phyloP scores from a whole-genome alignment of 495 filamentous ascomycete species.

The Penicillium paxilli region DNA sequence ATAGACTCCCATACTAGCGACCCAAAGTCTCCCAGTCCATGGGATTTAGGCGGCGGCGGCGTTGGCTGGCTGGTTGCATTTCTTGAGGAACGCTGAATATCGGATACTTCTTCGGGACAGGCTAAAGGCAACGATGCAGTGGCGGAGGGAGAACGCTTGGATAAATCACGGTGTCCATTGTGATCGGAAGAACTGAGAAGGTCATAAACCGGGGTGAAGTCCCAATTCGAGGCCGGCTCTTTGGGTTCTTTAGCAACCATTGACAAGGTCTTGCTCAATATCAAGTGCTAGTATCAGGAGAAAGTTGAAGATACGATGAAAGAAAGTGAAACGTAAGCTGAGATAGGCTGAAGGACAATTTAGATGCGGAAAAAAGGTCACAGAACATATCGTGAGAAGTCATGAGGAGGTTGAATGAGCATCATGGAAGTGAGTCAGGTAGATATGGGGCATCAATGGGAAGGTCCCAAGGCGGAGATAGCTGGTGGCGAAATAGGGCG shows the following conservation, averaged over 20 bases:
- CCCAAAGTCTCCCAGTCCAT: slow-evolving; percentile 40
- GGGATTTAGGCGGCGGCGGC: slow-evolving; percentile 7
- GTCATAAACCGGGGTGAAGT: slow-evolving; percentile 49
- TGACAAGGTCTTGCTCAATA: slow-evolving; percentile 3
- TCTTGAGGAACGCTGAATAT: background rate
- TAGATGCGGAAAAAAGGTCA: background rate
- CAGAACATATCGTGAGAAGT: background rate
- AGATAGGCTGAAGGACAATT: background rate
- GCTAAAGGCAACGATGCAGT: background rate
- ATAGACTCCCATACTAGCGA: slow-evolving; percentile 39
- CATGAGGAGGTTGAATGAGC: background rate
- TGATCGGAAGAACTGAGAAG: slow-evolving; percentile 28
- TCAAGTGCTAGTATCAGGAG: background rate
- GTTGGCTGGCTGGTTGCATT: background rate
- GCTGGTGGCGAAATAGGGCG: background rate
- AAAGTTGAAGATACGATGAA: background rate
- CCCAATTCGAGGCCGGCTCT: slow-evolving; percentile 39
- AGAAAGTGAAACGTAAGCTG: background rate
- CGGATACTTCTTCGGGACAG: background rate
- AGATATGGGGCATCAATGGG: background rate
- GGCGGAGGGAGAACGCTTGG: background rate
- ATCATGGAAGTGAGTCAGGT: background rate
- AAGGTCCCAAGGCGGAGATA: background rate
- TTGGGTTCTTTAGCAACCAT: slow-evolving; percentile 16
- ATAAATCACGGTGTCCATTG: slow-evolving; percentile 7